phyloP scores from a whole-genome alignment of 2,329 filamentous ascomycete genomes.

The Xylogone sp. region DNA sequence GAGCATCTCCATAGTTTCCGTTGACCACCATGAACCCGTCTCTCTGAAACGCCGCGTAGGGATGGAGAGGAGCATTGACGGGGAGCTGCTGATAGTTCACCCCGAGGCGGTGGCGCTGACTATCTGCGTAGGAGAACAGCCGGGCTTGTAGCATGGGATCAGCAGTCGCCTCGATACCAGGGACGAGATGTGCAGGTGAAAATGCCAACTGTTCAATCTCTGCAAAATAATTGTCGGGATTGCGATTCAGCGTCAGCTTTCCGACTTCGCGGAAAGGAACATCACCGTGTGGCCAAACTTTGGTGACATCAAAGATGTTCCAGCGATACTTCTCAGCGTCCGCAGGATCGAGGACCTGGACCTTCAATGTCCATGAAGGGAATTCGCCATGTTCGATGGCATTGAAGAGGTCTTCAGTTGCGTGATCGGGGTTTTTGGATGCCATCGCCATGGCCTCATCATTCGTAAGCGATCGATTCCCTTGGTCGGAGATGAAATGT shows the following conservation, averaged over 20 bases:
- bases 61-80: conserved; percentile 39
- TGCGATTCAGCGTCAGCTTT: conserved; percentile 46
- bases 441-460: conserved; percentile 31
- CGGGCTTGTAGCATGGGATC: conserved; percentile 55
- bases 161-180: conserved; percentile 56
- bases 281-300: conserved; percentile 49
- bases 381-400: conserved; percentile 41
- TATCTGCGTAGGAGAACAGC: conserved; percentile 52
- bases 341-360: conserved; percentile 51
- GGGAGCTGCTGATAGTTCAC: conserved; percentile 56
- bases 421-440: conserved; percentile 32
- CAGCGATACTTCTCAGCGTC: conserved; percentile 43
- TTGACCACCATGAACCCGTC: conserved; percentile 32
- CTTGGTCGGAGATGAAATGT: conserved; percentile 44
- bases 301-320: conserved; percentile 54
- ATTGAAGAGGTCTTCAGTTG: conserved; percentile 35
- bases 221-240: conserved; percentile 59
- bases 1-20: conserved; percentile 39
- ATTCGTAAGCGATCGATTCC: conserved; percentile 39
- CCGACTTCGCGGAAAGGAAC: conserved; percentile 47
- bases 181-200: conserved; percentile 59
- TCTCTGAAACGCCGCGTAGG: conserved; percentile 33
- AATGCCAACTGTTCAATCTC: conserved; percentile 67
- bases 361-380: conserved; percentile 47
- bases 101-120: conserved; percentile 53